Percentiles rank a stretch among this genome's conserved stretches.
Conservation (phyloP, 2,329 filamentous ascomycete genomes). For the Cryoendolithus antarcticus region DNA sequence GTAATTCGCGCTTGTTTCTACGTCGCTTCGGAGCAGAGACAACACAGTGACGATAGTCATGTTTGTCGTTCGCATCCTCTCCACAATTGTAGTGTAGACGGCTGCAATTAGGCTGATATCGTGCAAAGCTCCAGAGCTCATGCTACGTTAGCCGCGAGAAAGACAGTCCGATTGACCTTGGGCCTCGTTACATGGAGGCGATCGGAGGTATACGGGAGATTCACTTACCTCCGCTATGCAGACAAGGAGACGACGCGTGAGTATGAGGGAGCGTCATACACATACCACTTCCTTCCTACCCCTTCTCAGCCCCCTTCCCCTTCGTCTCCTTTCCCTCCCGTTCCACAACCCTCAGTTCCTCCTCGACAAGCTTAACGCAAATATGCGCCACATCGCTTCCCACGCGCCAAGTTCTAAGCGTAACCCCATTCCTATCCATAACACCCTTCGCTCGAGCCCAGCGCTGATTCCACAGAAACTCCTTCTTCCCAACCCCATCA, state of each 20-base stretch:
- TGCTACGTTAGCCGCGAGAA: too few relatives aligned
- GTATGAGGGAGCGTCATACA: constrained; percentile 1
- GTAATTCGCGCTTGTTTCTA: too few relatives aligned
- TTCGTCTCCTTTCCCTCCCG: constrained; percentile 13
- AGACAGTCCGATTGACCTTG: too few relatives aligned
- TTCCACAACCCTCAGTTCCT: constrained; percentile 34
- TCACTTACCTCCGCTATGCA: background rate
- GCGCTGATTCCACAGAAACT: constrained; percentile 59
- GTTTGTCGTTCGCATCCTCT: too few relatives aligned
- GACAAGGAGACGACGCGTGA: too few relatives aligned
- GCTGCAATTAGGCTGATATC: too few relatives aligned
- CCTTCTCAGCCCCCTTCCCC: constrained; percentile 3
- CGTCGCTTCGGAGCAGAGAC: too few relatives aligned
- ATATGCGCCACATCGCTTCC: constrained; percentile 59
- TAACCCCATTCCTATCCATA: constrained; percentile 53
- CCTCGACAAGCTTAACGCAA: constrained; percentile 51
- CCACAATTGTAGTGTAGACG: too few relatives aligned
- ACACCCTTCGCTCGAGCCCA: constrained; percentile 52
- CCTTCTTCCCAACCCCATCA: constrained; percentile 48
- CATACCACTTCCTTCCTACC: constrained; percentile 1
- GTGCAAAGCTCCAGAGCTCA: too few relatives aligned
- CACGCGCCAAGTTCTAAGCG: constrained; percentile 59
- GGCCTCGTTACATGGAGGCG: too few relatives aligned
- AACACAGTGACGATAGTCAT: too few relatives aligned
- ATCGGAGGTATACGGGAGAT: background rate